A percentile compares a stretch with the other conserved stretches of the same genome.
Conservation (phyloP, 176 grass and related monocot genomes). For the Elymus sibiricus region DNA sequence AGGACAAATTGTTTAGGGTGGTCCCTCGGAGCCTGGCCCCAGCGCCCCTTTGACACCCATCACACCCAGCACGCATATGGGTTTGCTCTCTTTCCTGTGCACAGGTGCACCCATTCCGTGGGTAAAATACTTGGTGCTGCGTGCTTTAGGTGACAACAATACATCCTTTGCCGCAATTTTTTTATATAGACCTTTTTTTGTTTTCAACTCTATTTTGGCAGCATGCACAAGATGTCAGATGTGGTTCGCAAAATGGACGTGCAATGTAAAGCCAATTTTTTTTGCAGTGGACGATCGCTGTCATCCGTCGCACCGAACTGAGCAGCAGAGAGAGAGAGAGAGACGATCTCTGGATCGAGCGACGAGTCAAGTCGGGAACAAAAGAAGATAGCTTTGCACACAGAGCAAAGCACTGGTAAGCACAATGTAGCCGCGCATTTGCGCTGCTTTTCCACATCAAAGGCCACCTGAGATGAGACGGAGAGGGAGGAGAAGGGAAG, state of each 20-base stretch:
- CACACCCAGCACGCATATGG: neutral
- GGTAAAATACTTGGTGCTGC: neutral
- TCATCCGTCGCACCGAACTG: neutral
- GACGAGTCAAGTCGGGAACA: neutral
- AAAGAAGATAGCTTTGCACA: constrained; percentile 6
- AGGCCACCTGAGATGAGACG: constrained; percentile 31
- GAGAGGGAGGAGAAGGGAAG: neutral
- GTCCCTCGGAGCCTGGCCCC: constrained; percentile 6
- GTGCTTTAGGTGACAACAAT: neutral
- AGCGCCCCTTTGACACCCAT: constrained; percentile 5
- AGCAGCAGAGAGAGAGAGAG: neutral
- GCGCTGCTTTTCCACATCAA: constrained; percentile 17
- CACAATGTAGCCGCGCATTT: neutral
- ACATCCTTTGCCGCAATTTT: too few species aligned
- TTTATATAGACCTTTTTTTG: neutral
- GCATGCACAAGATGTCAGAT: neutral
- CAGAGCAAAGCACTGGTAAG: neutral
- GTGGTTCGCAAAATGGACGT: too few species aligned
- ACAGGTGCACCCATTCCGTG: neutral
- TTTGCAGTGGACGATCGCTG: neutral
- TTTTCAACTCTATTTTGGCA: neutral
- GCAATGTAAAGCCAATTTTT: too few species aligned
- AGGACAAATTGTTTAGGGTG: neutral
- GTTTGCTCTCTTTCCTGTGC: neutral
- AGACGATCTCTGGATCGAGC: neutral